phyloP scores from a whole-genome alignment of 352 stramenopile species.

The Phytophthora meadii region DNA sequence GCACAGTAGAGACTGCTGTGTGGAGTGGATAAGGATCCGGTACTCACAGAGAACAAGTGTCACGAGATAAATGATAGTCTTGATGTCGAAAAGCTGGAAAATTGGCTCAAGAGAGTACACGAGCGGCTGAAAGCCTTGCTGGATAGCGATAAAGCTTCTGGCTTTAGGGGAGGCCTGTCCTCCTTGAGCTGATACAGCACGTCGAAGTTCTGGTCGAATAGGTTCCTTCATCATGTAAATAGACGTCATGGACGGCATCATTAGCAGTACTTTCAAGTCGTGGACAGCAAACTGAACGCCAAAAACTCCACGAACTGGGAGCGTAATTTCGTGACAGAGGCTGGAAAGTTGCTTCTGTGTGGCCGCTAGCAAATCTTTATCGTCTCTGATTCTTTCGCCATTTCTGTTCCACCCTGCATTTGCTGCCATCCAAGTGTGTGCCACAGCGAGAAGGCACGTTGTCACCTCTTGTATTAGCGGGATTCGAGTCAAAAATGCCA shows the following conservation, averaged over 20 bases:
- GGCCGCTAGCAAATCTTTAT: conserved; percentile 3
- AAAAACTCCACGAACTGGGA: conserved; percentile 72
- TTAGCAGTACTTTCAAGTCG: conserved; percentile 43
- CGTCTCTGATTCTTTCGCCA: neutral
- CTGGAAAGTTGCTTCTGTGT: conserved; percentile 50
- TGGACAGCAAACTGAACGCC: conserved; percentile 64
- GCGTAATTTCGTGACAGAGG: conserved; percentile 63
- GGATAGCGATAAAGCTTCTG: conserved; percentile 55
- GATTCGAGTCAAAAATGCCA: conserved; percentile 77
- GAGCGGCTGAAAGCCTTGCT: conserved; percentile 66
- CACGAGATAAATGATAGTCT: conserved; percentile 73
- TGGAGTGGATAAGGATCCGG: conserved; percentile 80
- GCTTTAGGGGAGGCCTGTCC: conserved; percentile 53
- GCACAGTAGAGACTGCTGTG: conserved; percentile 76
- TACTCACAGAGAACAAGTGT: conserved; percentile 81
- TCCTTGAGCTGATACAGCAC: conserved; percentile 19
- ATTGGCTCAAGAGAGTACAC: conserved; percentile 75
- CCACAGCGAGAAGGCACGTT: conserved; percentile 62
- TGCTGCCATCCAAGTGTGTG: conserved; percentile 54
- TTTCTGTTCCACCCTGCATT: conserved; percentile 6
- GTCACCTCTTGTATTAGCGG: conserved; percentile 66
- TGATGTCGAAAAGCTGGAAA: conserved; percentile 80
- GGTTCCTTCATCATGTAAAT: conserved; percentile 53
- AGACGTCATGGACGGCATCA: conserved; percentile 61
- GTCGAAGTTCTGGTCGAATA: conserved; percentile 21